Conservation (phyloP, 225 moss, liverwort and hornwort species). For the Anthoceros angustus region DNA sequence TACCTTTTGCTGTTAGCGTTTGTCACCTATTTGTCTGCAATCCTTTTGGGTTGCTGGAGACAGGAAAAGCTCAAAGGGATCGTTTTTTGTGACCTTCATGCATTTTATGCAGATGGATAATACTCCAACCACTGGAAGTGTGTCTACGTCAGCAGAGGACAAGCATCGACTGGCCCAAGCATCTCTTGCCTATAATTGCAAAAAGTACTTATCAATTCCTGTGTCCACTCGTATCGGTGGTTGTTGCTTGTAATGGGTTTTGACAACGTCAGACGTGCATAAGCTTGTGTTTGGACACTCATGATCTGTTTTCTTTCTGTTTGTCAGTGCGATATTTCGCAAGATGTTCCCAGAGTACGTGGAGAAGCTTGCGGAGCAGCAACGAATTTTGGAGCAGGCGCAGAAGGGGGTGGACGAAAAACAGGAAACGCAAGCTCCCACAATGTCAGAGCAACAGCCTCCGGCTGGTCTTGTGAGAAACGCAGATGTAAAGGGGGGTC, state of each 20-base stretch:
- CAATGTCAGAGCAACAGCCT: slow-evolving; percentile 15
- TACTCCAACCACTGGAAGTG: slow-evolving; percentile 94
- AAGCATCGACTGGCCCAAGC: slow-evolving; percentile 71
- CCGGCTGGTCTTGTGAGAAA: slow-evolving; percentile 25
- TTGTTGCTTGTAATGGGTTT: neutral
- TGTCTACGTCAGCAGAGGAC: slow-evolving; percentile 77
- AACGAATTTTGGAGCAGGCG: slow-evolving; percentile 74
- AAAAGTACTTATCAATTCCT: slow-evolving; percentile 34
- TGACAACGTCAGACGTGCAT: neutral
- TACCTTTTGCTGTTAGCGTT: no score
- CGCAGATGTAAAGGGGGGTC: slow-evolving; percentile 29
- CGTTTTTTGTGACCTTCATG: neutral
- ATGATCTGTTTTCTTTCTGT: slow-evolving; percentile 3
- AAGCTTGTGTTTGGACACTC: neutral
- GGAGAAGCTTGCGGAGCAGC: slow-evolving; percentile 81
- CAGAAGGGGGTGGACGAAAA: slow-evolving; percentile 44
- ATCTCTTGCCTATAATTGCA: slow-evolving; percentile 79
- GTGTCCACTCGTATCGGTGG: neutral
- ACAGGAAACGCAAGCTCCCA: slow-evolving; percentile 26
- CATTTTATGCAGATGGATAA: slow-evolving; percentile 61
- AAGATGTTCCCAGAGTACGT: slow-evolving; percentile 96
- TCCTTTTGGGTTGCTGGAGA: neutral
- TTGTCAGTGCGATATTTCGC: slow-evolving; percentile 70
- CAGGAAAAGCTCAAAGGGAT: neutral
- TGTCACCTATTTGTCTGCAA: neutral